Evolutionary conservation across 2,329 filamentous ascomycete species (phyloP), one percentile per base, ranked within the genome.

Genomic region (Colletotrichum sp.): DNA sequence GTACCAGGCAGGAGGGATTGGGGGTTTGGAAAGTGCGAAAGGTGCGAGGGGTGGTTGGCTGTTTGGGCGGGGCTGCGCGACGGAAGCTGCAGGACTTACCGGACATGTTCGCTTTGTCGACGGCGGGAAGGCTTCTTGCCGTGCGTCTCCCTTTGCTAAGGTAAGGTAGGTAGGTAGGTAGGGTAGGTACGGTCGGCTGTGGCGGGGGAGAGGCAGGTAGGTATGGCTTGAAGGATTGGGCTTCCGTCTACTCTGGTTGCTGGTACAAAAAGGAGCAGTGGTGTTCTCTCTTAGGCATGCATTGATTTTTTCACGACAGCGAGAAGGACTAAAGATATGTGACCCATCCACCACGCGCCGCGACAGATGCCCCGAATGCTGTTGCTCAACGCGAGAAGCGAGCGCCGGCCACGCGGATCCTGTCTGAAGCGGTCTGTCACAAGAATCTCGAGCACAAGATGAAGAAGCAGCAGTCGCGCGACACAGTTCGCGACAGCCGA

Each of bases 251-350:
- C 36, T 62, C 64, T 67, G 65, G 44, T 7, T 65, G 57, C 69
- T 59, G 71, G 49, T 77, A 55, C 71, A 62, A 62, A 28, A 36
- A 57, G 72, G 59, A 57, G 36, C 39, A 60, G 70, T 36, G 34
- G 57, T 30, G 65, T 64, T 75, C 62, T 77, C 64, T 76, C 72
- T 77, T 73, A 77, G 21, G 62, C 72, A 77, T 75, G 66, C 72
- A 77, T 75, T 75, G 72, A 67, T 63, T 66, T 75, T 77, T 77
- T 77, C 74, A 77, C 60, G 60, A 55, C 72, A 71, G 66, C 55
- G 60, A 69, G 44, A 66, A 75, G 57, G 59, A 62, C 75, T 77
- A 77, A 52, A 74, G 71, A 76, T 71, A 77, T 71, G 72, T 75
- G 75, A 71, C 75, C 75, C 71, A 62, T 77, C 72, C 72, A 75